phyloP scores from a whole-genome alignment of 139 green algal species.

The Volvox reticuliferus region DNA sequence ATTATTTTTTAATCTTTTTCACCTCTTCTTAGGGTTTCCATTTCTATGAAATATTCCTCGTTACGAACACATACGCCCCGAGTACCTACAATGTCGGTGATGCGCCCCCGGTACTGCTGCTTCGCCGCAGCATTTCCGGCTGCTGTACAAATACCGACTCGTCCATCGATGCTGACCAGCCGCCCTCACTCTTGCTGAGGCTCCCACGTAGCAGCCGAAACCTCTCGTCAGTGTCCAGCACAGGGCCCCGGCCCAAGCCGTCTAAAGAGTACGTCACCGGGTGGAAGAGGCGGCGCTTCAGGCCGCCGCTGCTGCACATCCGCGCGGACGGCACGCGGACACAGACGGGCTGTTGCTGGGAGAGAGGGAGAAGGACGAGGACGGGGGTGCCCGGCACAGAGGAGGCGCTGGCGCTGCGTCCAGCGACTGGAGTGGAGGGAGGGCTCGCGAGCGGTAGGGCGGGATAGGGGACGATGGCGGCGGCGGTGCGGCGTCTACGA shows the following conservation, averaged over 20 bases:
- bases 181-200: background rate
- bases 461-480: background rate
- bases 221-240: background rate
- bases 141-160: background rate
- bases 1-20: too few relatives aligned
- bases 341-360: background rate
- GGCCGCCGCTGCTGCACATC: background rate
- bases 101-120: background rate
- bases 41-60: too few relatives aligned
- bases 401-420: background rate
- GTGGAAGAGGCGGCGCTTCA: slow-evolving; percentile 5
- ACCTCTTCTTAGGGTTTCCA: too few relatives aligned
- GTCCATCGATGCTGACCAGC: background rate
- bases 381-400: background rate
- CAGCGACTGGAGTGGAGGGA: background rate
- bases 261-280: background rate
- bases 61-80: background rate
- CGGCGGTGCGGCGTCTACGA: background rate
- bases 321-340: background rate
- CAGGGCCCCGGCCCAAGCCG: background rate
- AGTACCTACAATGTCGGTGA: background rate
- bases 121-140: background rate
- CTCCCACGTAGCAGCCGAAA: background rate
- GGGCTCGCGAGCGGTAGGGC: background rate
- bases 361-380: background rate